Conservation (phyloP, 225 moss, liverwort and hornwort species). For the Physcomitrellopsis africana region DNA sequence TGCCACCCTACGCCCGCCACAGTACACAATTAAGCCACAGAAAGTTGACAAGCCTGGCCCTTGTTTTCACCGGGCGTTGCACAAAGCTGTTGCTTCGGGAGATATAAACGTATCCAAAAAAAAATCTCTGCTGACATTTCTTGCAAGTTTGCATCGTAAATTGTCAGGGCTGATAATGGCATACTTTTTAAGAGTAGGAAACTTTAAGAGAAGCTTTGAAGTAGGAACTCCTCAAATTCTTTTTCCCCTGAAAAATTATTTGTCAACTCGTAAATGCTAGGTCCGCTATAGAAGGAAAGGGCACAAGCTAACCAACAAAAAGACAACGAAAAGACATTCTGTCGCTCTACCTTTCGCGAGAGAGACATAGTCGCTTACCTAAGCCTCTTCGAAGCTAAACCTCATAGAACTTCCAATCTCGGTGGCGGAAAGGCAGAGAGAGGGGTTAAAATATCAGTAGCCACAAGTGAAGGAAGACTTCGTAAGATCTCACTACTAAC, state of each 20-base stretch:
- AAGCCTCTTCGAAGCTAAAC: conserved; percentile 30
- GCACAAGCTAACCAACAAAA: conserved; percentile 27
- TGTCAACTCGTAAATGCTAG: neutral
- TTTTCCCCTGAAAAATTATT: neutral
- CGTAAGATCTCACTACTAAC: conserved; percentile 8
- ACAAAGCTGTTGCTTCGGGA: conserved; percentile 51
- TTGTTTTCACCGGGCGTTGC: conserved; percentile 42
- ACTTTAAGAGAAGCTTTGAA: neutral
- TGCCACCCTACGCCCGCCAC: conserved; percentile 39
- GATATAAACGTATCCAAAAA: conserved; percentile 54
- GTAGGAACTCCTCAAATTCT: neutral
- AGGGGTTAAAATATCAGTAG: conserved; percentile 18
- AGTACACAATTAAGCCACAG: conserved; percentile 41
- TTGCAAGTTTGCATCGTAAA: neutral
- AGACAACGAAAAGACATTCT: conserved; percentile 30
- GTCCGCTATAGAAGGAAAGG: conserved; percentile 19
- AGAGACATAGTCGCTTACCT: conserved; percentile 27
- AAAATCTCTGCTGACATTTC: neutral
- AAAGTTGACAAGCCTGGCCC: conserved; percentile 41
- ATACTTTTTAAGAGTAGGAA: neutral
- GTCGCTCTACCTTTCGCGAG: conserved; percentile 23
- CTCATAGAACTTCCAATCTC: neutral
- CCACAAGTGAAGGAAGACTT: conserved; percentile 1
- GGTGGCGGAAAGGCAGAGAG: neutral
- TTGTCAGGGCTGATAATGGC: no score